phyloP scores from a whole-genome alignment of 345 rosid species.

The Linum lewisii region DNA sequence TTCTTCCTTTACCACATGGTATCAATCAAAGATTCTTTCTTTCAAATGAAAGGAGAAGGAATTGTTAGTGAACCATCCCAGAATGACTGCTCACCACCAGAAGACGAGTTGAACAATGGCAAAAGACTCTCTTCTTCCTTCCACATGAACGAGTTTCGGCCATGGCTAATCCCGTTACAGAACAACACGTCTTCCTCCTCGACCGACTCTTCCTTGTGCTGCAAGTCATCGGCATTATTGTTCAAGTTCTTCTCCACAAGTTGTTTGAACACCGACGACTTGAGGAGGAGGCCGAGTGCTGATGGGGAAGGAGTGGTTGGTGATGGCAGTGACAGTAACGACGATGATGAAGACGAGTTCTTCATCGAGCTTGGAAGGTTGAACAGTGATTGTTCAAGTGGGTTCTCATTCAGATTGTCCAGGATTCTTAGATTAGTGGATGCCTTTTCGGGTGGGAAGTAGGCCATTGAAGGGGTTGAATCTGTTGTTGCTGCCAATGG shows the following conservation, averaged over 20 bases:
- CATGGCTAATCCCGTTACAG: constrained; percentile 8
- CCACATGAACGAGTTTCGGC: constrained; percentile 5
- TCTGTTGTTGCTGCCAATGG: not conserved
- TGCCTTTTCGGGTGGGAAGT: constrained; percentile 9
- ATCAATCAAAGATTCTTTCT: too few relatives aligned
- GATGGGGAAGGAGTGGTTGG: constrained; percentile 28
- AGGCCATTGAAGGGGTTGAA: constrained; percentile 1
- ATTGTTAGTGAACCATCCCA: constrained; percentile 17
- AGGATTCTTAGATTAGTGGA: constrained; percentile 7
- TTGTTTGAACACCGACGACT: constrained; percentile 35
- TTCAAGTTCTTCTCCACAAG: constrained; percentile 35
- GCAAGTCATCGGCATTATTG: constrained; percentile 1
- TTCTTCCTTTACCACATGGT: too few relatives aligned
- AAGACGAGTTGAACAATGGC: constrained; percentile 6
- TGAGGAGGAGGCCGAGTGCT: constrained; percentile 39
- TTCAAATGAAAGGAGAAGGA: not conserved
- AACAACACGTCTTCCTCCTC: constrained; percentile 13
- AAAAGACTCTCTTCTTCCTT: constrained; percentile 2
- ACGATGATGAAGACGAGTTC: not conserved
- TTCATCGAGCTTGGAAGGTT: not conserved
- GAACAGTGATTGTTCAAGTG: constrained; percentile 6
- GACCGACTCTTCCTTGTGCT: not conserved
- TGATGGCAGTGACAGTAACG: constrained; percentile 2
- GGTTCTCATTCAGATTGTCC: constrained; percentile 5
- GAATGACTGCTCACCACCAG: constrained; percentile 10